A percentile compares a stretch with the other conserved stretches of the same genome.
phyloP scores from a whole-genome alignment of 768 basidiomycete species.

The Collybia sordida region DNA sequence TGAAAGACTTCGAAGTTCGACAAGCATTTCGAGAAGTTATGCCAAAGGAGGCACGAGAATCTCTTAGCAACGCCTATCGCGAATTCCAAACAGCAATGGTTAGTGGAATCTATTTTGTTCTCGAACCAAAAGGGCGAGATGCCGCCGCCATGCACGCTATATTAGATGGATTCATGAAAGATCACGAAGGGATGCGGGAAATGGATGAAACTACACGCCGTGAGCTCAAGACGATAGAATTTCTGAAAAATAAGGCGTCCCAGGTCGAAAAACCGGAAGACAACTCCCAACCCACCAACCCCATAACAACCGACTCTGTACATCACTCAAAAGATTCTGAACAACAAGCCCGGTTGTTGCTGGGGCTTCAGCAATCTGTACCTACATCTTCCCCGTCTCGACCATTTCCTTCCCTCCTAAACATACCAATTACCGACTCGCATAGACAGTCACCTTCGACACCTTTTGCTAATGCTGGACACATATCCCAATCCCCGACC shows the following conservation, averaged over 20 bases:
- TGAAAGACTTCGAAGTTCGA: slow-evolving; percentile 82
- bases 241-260: slow-evolving; percentile 68
- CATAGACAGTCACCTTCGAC: slow-evolving; percentile 25
- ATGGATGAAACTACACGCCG: slow-evolving; percentile 81
- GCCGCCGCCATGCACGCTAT: slow-evolving; percentile 75
- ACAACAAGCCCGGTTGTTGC: slow-evolving; percentile 51
- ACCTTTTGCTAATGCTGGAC: slow-evolving; percentile 21
- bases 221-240: slow-evolving; percentile 84
- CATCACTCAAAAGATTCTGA: slow-evolving; percentile 24
- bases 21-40: slow-evolving; percentile 62
- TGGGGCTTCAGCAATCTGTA: slow-evolving; percentile 44
- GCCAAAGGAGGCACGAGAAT: slow-evolving; percentile 63
- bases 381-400: slow-evolving; percentile 31
- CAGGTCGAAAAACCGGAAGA: slow-evolving; percentile 43
- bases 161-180: slow-evolving; percentile 73
- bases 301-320: slow-evolving; percentile 20
- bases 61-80: slow-evolving; percentile 78
- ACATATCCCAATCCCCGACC: slow-evolving; percentile 47
- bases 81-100: slow-evolving; percentile 92
- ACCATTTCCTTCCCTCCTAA: slow-evolving; percentile 29
- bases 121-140: slow-evolving; percentile 73
- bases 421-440: slow-evolving; percentile 20
- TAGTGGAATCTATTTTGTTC: slow-evolving; percentile 80
- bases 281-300: slow-evolving; percentile 20
- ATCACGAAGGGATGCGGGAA: slow-evolving; percentile 63